Conservation (phyloP, 2,329 filamentous ascomycete genomes). For the Fusarium cicatricum region DNA sequence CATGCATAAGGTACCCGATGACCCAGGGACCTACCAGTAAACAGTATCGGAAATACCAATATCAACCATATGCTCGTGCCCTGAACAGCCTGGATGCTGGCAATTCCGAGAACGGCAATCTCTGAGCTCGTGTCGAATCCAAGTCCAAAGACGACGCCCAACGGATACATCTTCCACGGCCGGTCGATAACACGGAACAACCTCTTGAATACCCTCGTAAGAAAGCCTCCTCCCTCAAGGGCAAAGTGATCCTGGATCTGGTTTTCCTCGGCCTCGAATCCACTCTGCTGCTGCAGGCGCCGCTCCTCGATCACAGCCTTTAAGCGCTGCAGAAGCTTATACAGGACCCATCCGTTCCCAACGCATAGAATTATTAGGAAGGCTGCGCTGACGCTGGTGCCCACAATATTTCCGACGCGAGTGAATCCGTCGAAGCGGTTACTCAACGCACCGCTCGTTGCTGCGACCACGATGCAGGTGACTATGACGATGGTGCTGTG, state of each 20-base stretch:
- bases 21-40: slow-evolving; percentile 70
- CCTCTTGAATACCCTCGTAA: slow-evolving; percentile 74
- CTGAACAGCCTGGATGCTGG: slow-evolving; percentile 82
- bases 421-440: slow-evolving; percentile 83
- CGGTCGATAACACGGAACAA: slow-evolving; percentile 78
- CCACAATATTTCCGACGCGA: slow-evolving; percentile 85
- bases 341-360: slow-evolving; percentile 87
- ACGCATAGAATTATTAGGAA: slow-evolving; percentile 84
- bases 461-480: slow-evolving; percentile 91
- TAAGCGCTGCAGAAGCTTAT: slow-evolving; percentile 76
- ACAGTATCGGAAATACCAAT: slow-evolving; percentile 87
- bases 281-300: slow-evolving; percentile 38
- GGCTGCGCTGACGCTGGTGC: slow-evolving; percentile 83
- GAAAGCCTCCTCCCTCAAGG: slow-evolving; percentile 78
- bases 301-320: slow-evolving; percentile 61
- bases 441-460: slow-evolving; percentile 84
- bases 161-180: slow-evolving; percentile 96
- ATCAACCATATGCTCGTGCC: slow-evolving; percentile 96
- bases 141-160: slow-evolving; percentile 87
- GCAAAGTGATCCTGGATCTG: slow-evolving; percentile 60
- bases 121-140: slow-evolving; percentile 97
- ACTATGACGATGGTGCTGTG: slow-evolving; percentile 93
- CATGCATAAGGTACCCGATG: too few relatives aligned
- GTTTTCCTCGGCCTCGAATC: slow-evolving; percentile 36
- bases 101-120: slow-evolving; percentile 89